Evolutionary conservation across 805 yeast species (phyloP).

Genomic region (Myxozyma neotropica): DNA sequence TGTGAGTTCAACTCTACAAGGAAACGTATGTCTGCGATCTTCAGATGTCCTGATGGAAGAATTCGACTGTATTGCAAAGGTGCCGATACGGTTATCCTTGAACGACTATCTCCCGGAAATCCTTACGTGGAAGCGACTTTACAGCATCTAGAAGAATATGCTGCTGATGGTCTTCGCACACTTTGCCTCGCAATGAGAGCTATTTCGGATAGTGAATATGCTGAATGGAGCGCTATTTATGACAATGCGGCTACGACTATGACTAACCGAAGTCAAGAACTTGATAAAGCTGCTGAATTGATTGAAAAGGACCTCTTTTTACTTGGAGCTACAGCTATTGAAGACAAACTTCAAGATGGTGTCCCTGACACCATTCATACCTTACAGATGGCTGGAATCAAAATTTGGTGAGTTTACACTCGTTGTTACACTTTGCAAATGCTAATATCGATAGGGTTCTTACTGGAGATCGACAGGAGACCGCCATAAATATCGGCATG

Average conservation of each 20-base stretch:
- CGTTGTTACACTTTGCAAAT: neutral
- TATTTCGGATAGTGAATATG: slow-evolving; percentile 76
- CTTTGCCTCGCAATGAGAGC: slow-evolving; percentile 87
- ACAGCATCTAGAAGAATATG: slow-evolving; percentile 91
- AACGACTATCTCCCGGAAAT: slow-evolving; percentile 67
- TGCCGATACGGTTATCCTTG: slow-evolving; percentile 94
- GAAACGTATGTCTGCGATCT: slow-evolving; percentile 95
- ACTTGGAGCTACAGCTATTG: slow-evolving; percentile 97
- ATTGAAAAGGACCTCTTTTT: slow-evolving; percentile 79
- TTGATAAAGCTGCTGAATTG: slow-evolving; percentile 86
- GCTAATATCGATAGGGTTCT: slow-evolving; percentile 52
- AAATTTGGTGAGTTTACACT: slow-evolving; percentile 62
- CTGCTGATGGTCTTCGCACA: slow-evolving; percentile 93
- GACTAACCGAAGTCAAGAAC: slow-evolving; percentile 67
- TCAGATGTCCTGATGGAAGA: slow-evolving; percentile 90
- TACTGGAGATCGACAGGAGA: slow-evolving; percentile 98
- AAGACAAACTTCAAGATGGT: slow-evolving; percentile 96
- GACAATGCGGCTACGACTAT: slow-evolving; percentile 82
- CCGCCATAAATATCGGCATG: slow-evolving; percentile 98
- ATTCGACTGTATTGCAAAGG: slow-evolving; percentile 92
- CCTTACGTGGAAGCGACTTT: slow-evolving; percentile 83
- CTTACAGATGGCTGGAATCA: slow-evolving; percentile 94
- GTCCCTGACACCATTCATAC: slow-evolving; percentile 97
- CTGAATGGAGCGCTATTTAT: slow-evolving; percentile 65
- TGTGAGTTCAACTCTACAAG: slow-evolving; percentile 98